A percentile compares a stretch with the other conserved stretches of the same genome.
Conservation (phyloP, 2,329 filamentous ascomycete species). For the Colletotrichum caudatum region DNA sequence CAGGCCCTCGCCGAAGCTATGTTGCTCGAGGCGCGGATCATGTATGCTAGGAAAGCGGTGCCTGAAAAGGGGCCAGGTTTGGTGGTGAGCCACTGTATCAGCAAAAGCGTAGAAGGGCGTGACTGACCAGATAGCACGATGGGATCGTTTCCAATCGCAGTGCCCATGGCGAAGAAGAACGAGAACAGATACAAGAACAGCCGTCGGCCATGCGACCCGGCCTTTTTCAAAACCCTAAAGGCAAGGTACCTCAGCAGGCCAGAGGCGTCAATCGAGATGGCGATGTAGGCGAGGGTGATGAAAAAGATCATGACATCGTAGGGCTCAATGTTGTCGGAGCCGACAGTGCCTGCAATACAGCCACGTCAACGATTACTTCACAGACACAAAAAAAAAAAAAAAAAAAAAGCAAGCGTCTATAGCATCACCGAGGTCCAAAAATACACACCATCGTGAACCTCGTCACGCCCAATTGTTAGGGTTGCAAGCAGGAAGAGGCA, state of each 20-base stretch:
- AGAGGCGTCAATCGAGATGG: constrained; percentile 81
- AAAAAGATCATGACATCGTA: constrained; percentile 83
- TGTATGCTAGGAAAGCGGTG: constrained; percentile 80
- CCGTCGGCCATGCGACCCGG: constrained; percentile 72
- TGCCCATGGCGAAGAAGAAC: constrained; percentile 77
- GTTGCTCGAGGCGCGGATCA: constrained; percentile 80
- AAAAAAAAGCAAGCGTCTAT: background rate
- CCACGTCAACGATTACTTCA: background rate
- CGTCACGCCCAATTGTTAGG: constrained; percentile 72
- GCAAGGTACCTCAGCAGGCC: constrained; percentile 78
- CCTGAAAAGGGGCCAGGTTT: constrained; percentile 65
- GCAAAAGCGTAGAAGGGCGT: background rate
- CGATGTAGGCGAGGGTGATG: constrained; percentile 79
- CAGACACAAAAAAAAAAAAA: too few species aligned
- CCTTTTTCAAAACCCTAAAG: constrained; percentile 76
- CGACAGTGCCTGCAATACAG: constrained; percentile 67
- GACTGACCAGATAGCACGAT: constrained; percentile 63
- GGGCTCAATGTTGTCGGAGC: constrained; percentile 73
- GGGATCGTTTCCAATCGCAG: constrained; percentile 80
- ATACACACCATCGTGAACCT: constrained; percentile 67
- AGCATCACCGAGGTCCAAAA: background rate
- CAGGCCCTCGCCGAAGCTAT: constrained; percentile 77
- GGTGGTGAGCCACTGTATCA: background rate
- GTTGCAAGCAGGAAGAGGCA: constrained; percentile 80
- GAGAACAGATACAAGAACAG: constrained; percentile 80